These are phyloP conservation scores for Ganoderma sinense DNA, from an alignment of 1,284 basidiomycete genomes.

Conservation along the genomic window DNA sequence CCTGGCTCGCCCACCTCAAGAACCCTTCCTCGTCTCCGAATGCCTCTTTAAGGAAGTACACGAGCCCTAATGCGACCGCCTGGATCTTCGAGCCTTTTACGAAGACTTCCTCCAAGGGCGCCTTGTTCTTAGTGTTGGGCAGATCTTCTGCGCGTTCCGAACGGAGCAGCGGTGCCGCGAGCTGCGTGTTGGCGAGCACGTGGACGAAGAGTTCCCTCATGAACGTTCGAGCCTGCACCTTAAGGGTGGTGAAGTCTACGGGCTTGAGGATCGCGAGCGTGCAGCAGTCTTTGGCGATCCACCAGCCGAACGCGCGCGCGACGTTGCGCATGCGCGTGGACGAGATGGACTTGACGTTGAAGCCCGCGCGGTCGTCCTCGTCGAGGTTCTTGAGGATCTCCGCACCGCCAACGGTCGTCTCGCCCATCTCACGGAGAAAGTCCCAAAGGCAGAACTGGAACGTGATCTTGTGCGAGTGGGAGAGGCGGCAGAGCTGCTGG, in stretches of 20 bases:
- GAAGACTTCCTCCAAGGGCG: constrained; percentile 76
- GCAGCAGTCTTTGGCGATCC: constrained; percentile 79
- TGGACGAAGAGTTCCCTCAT: constrained; percentile 73
- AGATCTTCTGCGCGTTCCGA: constrained; percentile 40
- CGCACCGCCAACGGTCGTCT: constrained; percentile 82
- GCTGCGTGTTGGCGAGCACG: constrained; percentile 78
- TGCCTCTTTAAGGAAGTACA: constrained; percentile 67
- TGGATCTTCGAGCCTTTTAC: constrained; percentile 69
- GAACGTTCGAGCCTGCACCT: constrained; percentile 70
- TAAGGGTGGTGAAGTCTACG: constrained; percentile 82
- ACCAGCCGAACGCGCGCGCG: constrained; percentile 85
- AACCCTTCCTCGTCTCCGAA: constrained; percentile 55
- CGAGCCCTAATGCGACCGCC: constrained; percentile 69
- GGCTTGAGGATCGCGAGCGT: constrained; percentile 88
- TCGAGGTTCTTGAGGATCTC: constrained; percentile 75
- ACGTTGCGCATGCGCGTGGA: constrained; percentile 66
- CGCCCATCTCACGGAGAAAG: constrained; percentile 91
- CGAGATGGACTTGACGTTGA: constrained; percentile 65
- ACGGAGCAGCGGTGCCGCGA: constrained; percentile 66
- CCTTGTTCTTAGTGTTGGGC: constrained; percentile 57
- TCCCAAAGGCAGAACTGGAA: constrained; percentile 98
- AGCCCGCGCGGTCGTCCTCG: constrained; percentile 53
- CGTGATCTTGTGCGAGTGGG: constrained; percentile 90
- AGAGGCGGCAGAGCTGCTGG: constrained; percentile 75
- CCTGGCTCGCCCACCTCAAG: constrained; percentile 66